A percentile compares a stretch with the other conserved stretches of the same genome.
These are phyloP conservation scores for Aureobasidium sp. DNA, from an alignment of 2,329 filamentous ascomycete species.

Conservation along the genomic window DNA sequence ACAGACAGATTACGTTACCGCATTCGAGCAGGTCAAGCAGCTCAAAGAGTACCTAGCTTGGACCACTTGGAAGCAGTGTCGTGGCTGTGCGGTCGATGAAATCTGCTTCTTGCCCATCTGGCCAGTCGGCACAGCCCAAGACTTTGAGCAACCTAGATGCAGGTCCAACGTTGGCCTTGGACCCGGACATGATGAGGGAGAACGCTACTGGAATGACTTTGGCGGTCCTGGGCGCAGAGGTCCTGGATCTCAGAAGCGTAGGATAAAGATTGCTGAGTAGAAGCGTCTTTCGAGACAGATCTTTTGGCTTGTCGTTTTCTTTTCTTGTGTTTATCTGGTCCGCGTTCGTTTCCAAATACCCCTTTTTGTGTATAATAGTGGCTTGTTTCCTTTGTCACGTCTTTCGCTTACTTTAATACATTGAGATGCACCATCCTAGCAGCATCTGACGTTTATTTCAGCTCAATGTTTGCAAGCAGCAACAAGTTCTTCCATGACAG, in stretches of 20 bases:
- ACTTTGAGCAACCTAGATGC: constrained; percentile 48
- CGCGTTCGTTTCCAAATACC: no score
- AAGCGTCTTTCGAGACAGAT: no score
- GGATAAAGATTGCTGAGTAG: no score
- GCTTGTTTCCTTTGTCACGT: no score
- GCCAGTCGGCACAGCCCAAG: constrained; percentile 50
- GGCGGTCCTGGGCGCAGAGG: constrained; percentile 7
- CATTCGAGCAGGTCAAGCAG: constrained; percentile 29
- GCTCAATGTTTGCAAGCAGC: no score
- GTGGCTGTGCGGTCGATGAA: constrained; percentile 47
- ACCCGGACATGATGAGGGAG: not conserved
- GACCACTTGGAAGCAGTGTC: constrained; percentile 54
- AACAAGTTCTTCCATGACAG: no score
- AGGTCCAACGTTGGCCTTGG: constrained; percentile 23
- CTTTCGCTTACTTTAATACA: no score
- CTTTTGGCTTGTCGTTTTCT: no score
- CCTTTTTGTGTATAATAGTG: no score
- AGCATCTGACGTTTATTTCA: no score
- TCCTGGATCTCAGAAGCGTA: not conserved
- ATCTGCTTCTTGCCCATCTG: constrained; percentile 58
- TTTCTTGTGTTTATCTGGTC: no score
- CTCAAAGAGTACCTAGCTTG: constrained; percentile 50
- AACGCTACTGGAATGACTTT: constrained; percentile 23
- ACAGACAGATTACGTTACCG: constrained; percentile 21
- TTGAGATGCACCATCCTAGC: no score